Percentiles rank a stretch among this genome's conserved stretches.
Evolutionary conservation across 768 basidiomycete species (phyloP).

Genomic region (Xerocomus brunneocitrinus): DNA sequence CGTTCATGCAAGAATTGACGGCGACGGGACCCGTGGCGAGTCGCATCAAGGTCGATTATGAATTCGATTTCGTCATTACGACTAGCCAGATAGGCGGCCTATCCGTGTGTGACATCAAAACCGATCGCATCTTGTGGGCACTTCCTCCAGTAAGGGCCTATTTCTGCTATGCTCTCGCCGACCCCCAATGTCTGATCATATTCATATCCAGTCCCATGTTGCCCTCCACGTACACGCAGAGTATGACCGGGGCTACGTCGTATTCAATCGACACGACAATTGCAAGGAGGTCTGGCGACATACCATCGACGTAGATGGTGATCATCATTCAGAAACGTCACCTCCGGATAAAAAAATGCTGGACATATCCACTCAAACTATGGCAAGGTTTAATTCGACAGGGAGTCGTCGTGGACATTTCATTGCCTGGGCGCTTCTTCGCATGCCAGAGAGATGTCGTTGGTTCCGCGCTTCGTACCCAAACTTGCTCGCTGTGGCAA

Average conservation of each 20-base stretch:
- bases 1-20: constrained; percentile 32
- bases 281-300: constrained; percentile 71
- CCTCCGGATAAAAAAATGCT: constrained; percentile 32
- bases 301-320: constrained; percentile 30
- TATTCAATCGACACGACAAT: constrained; percentile 58
- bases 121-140: constrained; percentile 65
- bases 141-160: constrained; percentile 40
- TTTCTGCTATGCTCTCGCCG: not conserved
- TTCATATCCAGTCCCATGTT: constrained; percentile 6
- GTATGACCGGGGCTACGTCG: constrained; percentile 64
- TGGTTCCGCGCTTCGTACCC: constrained; percentile 72
- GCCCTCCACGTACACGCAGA: constrained; percentile 57
- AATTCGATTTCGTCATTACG: constrained; percentile 52
- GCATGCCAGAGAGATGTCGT: constrained; percentile 36
- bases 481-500: constrained; percentile 48
- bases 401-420: constrained; percentile 46
- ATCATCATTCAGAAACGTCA: constrained; percentile 20
- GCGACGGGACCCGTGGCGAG: constrained; percentile 42
- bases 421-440: constrained; percentile 56
- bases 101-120: constrained; percentile 62
- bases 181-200: not conserved
- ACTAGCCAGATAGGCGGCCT: constrained; percentile 55
- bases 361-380: constrained; percentile 20
- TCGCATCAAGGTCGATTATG: constrained; percentile 73
- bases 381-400: constrained; percentile 6